Base-by-base conservation (phyloP, 2,329 filamentous ascomycete genomes). In the Talaromyces amestolkiae region DNA sequence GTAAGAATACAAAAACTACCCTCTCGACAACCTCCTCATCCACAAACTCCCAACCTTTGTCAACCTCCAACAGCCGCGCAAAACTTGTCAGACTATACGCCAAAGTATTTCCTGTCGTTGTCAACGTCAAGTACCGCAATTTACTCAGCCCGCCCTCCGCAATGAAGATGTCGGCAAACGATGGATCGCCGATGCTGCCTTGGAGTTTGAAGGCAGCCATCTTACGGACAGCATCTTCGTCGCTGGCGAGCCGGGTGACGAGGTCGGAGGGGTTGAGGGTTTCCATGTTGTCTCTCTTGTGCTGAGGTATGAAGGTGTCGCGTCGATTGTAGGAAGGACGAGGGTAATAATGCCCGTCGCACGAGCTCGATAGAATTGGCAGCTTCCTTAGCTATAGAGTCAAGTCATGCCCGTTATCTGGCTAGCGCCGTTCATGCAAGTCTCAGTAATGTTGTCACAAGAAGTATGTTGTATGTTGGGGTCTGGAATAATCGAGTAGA, bases 131-230 rank as follows among this genome's bases (percentile, higher is more conserved):
- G 65, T 91, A 88, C 62, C 92, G 88, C 72, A 99, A 82, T 70
- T 94, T 88, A 70, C 88, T 85, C 69, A 98, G 84, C 3, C 95
- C 95, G 65, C 93, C 93, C 59, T 93, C 91, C 61, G 90, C 88
- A 68, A 98, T 96, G 81, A 99, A 99, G 72, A 96, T 89, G 77
- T 98, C 95, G 73, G 95, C 95, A 77, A 98, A 98, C 60, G 93
- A 91, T 31, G 94, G 94, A 79, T 99, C 95, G 76, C 93, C 94
- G 79, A 99, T 97, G 68, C 92, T 93, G 69, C 87, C 90, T 80
- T 99, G 95, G 70, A 99, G 87, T 82, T 97, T 97, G 86, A 99
- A 99, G 67, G 96, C 95, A 67, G 95, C 95, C 92, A 98, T 97
- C 80, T 99, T 99, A 74, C 93, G 92, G 71, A 92, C 89, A 65